These are phyloP conservation scores for Zanthoxylum bungeanum DNA, from an alignment of 345 rosid genomes.

Conservation along the genomic window DNA sequence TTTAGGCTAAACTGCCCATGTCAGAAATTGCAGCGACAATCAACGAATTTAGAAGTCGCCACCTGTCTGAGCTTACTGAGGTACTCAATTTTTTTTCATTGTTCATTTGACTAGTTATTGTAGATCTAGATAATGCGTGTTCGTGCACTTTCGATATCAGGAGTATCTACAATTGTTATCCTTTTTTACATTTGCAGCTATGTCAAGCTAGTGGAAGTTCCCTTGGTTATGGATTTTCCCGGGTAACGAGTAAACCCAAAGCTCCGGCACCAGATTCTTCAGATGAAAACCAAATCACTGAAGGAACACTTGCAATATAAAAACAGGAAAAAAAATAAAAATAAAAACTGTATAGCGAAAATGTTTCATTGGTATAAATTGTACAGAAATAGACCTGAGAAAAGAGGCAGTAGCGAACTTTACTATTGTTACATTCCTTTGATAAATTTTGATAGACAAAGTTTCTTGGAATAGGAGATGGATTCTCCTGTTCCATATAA, in stretches of 20 bases:
- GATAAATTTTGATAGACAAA: slow-evolving; percentile 23
- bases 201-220: slow-evolving; percentile 89
- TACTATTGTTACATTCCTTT: background rate
- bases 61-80: slow-evolving; percentile 91
- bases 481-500: background rate
- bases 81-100: slow-evolving; percentile 28
- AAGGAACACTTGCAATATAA: slow-evolving; percentile 78
- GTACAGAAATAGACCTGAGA: slow-evolving; percentile 31
- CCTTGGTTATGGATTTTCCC: slow-evolving; percentile 88
- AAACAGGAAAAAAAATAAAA: background rate
- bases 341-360: slow-evolving; percentile 21
- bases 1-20: slow-evolving; percentile 78
- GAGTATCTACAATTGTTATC: background rate
- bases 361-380: slow-evolving; percentile 21
- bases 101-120: background rate
- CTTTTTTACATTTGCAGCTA: slow-evolving; percentile 44
- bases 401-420: background rate
- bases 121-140: background rate
- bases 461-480: background rate
- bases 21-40: slow-evolving; percentile 91
- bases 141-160: background rate
- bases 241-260: slow-evolving; percentile 61
- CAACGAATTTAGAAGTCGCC: slow-evolving; percentile 91
- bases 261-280: slow-evolving; percentile 48
- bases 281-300: slow-evolving; percentile 65